These are phyloP conservation scores for Populus simonii DNA, from an alignment of 345 rosid species.

Conservation along the genomic window DNA sequence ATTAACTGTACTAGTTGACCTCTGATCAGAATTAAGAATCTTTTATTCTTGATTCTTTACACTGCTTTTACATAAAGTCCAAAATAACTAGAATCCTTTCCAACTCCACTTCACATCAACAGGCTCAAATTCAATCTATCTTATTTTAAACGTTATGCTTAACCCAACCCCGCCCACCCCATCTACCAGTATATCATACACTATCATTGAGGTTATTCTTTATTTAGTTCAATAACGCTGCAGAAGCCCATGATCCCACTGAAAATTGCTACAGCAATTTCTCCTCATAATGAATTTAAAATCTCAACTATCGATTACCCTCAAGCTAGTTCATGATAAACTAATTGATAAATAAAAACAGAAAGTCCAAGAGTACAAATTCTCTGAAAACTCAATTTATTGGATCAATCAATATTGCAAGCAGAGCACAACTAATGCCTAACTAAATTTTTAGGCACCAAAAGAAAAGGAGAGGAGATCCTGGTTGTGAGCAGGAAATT, in stretches of 20 bases:
- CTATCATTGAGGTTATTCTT: not conserved
- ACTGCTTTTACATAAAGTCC: not conserved
- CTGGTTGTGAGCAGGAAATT: not conserved
- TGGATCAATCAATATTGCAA: not conserved
- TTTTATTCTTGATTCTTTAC: slow-evolving; percentile 6
- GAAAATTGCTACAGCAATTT: not conserved
- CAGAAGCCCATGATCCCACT: too few species aligned
- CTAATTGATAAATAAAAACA: not conserved
- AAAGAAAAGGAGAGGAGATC: not conserved
- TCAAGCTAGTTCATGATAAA: not conserved
- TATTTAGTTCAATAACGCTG: not conserved
- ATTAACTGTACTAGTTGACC: not conserved
- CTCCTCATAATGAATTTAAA: not conserved
- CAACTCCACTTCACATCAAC: not conserved
- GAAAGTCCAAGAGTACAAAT: not conserved
- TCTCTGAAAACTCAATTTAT: not conserved
- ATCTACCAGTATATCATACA: not conserved
- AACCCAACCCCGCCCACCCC: too few species aligned
- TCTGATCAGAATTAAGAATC: not conserved
- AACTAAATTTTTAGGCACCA: not conserved
- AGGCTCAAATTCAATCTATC: not conserved
- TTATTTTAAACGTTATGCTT: not conserved
- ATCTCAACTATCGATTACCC: not conserved
- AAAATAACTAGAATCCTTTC: not conserved
- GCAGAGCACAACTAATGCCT: not conserved